Conservation (phyloP, 192 early-diverging fungal species). For the Phycomyces blakesleeanus region DNA sequence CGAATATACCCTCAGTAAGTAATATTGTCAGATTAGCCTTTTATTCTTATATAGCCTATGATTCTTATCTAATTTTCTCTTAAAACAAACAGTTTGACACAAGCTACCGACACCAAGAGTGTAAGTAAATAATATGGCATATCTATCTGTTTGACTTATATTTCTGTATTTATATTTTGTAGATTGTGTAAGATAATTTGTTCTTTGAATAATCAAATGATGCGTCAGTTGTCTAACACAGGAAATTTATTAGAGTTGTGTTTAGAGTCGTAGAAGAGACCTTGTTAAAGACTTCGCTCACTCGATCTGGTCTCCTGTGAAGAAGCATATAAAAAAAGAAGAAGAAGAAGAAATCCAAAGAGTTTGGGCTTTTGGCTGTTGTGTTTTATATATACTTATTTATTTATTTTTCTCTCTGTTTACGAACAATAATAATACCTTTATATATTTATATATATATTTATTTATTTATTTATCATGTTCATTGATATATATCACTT, state of each 20-base stretch:
- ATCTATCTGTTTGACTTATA: background rate
- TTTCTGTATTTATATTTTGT: background rate
- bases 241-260: background rate
- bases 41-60: no score
- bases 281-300: background rate
- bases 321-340: no score
- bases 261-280: background rate
- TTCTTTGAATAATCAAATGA: no score
- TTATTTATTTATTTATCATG: no score
- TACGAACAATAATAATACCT: background rate
- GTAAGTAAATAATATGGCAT: conserved; percentile 28
- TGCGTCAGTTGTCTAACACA: no score
- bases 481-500: no score
- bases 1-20: conserved; percentile 80
- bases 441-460: background rate
- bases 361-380: no score
- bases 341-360: no score
- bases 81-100: conserved; percentile 71
- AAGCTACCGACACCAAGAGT: conserved; percentile 90
- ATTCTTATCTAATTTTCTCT: no score
- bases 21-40: background rate
- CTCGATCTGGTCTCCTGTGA: background rate
- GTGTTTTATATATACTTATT: background rate
- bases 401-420: background rate
- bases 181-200: conserved; percentile 1